Evolutionary conservation across 2,329 filamentous ascomycete genomes (phyloP).

Genomic region (Coniochaeta pulveracea): DNA sequence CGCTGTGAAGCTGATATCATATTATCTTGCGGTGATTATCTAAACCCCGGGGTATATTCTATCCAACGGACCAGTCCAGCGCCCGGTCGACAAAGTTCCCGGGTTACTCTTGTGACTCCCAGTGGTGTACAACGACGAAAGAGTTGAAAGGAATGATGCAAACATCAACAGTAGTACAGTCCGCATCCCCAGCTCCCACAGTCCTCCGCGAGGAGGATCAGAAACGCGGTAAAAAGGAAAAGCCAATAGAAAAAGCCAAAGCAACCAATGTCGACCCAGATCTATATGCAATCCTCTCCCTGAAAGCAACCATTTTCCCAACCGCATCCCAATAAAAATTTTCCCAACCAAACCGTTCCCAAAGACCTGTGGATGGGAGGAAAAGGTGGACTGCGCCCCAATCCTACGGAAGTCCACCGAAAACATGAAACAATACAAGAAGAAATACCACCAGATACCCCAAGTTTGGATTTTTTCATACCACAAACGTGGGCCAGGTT

Average conservation of each 20-base stretch:
- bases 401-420: too few relatives aligned
- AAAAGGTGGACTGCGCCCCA: background rate
- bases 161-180: too few relatives aligned
- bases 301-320: constrained; percentile 1
- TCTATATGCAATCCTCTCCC: constrained; percentile 5
- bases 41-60: constrained; percentile 20
- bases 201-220: background rate
- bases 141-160: constrained; percentile 4
- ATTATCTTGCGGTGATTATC: constrained; percentile 13
- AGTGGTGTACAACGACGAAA: constrained; percentile 13
- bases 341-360: constrained; percentile 1
- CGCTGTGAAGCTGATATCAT: constrained; percentile 14
- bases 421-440: too few relatives aligned
- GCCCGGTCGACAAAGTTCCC: constrained; percentile 12
- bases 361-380: background rate
- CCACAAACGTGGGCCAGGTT: too few relatives aligned
- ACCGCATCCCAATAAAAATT: background rate
- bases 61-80: constrained; percentile 18
- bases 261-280: background rate
- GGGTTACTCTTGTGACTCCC: constrained; percentile 6
- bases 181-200: background rate
- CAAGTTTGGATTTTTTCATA: too few relatives aligned
- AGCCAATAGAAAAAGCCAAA: background rate
- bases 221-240: background rate
- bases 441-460: too few relatives aligned